Evolutionary conservation across 1,284 basidiomycete genomes (phyloP).

Genomic region (Caloboletus inedulis): DNA sequence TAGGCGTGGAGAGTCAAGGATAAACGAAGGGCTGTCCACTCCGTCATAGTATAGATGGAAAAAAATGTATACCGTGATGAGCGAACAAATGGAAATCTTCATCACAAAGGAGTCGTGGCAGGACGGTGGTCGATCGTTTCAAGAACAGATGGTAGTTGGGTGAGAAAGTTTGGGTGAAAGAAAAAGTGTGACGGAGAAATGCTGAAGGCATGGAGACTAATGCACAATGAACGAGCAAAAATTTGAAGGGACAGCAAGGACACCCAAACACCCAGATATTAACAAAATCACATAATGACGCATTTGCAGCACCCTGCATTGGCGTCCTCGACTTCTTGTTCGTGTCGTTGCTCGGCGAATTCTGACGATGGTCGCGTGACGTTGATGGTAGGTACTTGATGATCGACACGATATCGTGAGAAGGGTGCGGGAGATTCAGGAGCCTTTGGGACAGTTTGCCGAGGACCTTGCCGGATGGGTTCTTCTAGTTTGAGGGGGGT

Average conservation of each 20-base stretch:
- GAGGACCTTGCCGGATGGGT: constrained; percentile 27
- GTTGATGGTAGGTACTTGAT: constrained; percentile 27
- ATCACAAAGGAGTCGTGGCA: constrained; percentile 13
- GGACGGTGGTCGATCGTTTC: constrained; percentile 13
- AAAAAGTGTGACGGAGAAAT: constrained; percentile 9
- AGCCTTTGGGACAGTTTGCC: constrained; percentile 27
- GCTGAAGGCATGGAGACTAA: constrained; percentile 17
- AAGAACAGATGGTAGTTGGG: constrained; percentile 9
- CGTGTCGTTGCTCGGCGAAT: constrained; percentile 19
- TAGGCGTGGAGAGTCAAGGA: constrained; percentile 13
- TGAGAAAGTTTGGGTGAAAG: constrained; percentile 1
- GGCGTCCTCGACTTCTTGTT: constrained; percentile 41
- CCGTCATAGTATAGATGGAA: constrained; percentile 23
- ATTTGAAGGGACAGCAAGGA: constrained; percentile 17
- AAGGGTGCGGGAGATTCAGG: constrained; percentile 58
- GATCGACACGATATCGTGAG: constrained; percentile 39
- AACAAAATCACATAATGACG: constrained; percentile 53
- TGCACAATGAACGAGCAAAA: constrained; percentile 25
- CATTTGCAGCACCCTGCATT: constrained; percentile 58
- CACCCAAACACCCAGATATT: constrained; percentile 19
- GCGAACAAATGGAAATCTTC: constrained; percentile 10
- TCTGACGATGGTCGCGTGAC: constrained; percentile 28
- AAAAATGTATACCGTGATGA: constrained; percentile 25
- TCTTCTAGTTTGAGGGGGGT: constrained; percentile 20
- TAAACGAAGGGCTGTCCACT: constrained; percentile 21